These are phyloP conservation scores for Eucalyptus albens DNA, from an alignment of 345 rosid genomes.

Conservation along the genomic window DNA sequence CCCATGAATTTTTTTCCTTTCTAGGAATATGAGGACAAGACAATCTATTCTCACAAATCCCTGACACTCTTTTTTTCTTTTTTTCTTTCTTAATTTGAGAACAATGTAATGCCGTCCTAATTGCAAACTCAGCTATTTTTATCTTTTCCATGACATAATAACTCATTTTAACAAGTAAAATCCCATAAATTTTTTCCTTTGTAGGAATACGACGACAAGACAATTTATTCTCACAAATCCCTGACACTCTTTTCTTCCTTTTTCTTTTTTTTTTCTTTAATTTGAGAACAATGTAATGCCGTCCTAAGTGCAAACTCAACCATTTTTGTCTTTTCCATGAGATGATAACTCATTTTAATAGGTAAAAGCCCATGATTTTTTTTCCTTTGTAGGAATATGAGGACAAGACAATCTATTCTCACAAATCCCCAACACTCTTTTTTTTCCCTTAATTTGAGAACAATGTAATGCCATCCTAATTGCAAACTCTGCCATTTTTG, in stretches of 20 bases:
- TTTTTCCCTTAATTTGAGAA: background rate
- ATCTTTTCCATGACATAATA: background rate
- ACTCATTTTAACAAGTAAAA: background rate
- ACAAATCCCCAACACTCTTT: background rate
- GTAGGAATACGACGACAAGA: background rate
- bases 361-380: background rate
- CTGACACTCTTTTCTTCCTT: background rate
- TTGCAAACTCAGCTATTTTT: background rate
- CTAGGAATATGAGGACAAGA: accelerated
- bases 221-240: background rate
- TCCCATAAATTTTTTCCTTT: background rate
- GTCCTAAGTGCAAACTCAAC: background rate
- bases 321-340: background rate
- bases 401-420: background rate
- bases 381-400: background rate
- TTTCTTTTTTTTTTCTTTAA: background rate
- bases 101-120: background rate
- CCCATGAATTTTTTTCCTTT: background rate
- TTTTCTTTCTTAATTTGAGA: background rate
- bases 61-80: background rate
- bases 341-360: background rate
- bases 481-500: background rate
- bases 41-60: background rate
- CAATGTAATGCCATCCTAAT: background rate
- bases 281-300: background rate